Evolutionary conservation across 768 basidiomycete genomes (phyloP), one percentile per base, ranked within the genome.

Genomic region (Tricholoma sp.): DNA sequence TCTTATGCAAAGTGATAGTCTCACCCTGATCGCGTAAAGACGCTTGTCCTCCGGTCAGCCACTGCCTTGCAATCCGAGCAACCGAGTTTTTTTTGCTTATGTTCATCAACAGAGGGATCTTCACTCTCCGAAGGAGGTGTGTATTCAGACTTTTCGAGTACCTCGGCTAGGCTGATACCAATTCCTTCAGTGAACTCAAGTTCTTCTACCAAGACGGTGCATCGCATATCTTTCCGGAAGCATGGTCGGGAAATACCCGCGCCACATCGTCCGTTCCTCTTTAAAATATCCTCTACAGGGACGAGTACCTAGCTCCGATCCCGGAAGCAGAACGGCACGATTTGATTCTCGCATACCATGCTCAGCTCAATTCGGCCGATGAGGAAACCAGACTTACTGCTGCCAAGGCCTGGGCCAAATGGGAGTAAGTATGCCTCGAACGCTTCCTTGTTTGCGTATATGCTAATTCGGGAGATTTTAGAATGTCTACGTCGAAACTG

Each of bases 131-230:
- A 22, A 86, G 84, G 76, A 89, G 83, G 88, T 88, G 49, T 24
- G 68, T 5, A 27, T 9, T 0, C n/a, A 22, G 37, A 37, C 16
- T 16, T 52, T n/a, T 54, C 32, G n/a, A 8, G 7, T 3, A 7
- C 27, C 14, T n/a, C 31, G 5, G 21, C 21, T 32, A n/a, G 54
- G 21, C 9, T 47, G 21, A 29, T 21, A 51, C 24, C 21, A 37
- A 46, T 21, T n/a, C 4, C 12, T 19, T 4, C 29, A 79, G 85
- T 63, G 94, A 98, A 71, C 80, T 97, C 39, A 79, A 82, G 18
- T 98, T 94, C 77, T 96, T 97, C 77, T 97, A 95, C 71, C 93
- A 94, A 74, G 82, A 89, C 2, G 92, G 92, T 12, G 74, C 90
- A 10, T 86, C 86, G 4, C 85, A 88, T 67, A 70, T 92, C 29